phyloP scores from a whole-genome alignment of 2,329 filamentous ascomycete genomes.

The Penicillium sp. region DNA sequence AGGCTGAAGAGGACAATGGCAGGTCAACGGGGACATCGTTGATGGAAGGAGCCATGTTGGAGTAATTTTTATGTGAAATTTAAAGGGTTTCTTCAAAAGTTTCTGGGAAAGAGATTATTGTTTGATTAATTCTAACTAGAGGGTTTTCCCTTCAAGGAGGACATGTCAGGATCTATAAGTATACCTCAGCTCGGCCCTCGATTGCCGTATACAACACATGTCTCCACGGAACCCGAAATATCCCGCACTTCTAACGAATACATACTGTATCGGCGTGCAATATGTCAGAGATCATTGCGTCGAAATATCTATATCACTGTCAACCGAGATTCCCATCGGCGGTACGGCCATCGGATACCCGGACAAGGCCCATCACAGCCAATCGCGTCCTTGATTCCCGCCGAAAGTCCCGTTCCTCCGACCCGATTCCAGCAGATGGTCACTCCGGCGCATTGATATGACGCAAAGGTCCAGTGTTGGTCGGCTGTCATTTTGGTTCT shows the following conservation, averaged over 20 bases:
- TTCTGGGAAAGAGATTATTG: background rate
- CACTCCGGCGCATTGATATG: constrained; percentile 3
- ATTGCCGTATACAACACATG: background rate
- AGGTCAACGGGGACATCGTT: constrained; percentile 17
- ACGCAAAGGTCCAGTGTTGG: constrained; percentile 6
- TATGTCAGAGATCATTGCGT: background rate
- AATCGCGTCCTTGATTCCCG: constrained; percentile 10
- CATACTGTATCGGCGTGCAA: constrained; percentile 12
- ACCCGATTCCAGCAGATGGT: constrained; percentile 11
- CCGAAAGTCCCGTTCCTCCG: constrained; percentile 18
- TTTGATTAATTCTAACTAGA: constrained; percentile 4
- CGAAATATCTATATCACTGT: background rate
- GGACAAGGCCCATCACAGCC: constrained; percentile 3
- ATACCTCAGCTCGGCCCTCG: background rate
- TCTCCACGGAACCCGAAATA: constrained; percentile 7
- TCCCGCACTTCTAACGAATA: constrained; percentile 12
- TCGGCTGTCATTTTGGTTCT: background rate
- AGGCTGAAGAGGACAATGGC: constrained; percentile 10
- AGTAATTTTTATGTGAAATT: background rate
- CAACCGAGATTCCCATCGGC: constrained; percentile 3
- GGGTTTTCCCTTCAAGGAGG: background rate
- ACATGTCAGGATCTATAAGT: constrained; percentile 14
- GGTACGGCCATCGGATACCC: constrained; percentile 17
- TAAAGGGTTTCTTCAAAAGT: background rate
- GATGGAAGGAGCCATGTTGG: constrained; percentile 22